Conservation (phyloP, 495 filamentous ascomycete genomes). For the Aspergillus campestris region DNA sequence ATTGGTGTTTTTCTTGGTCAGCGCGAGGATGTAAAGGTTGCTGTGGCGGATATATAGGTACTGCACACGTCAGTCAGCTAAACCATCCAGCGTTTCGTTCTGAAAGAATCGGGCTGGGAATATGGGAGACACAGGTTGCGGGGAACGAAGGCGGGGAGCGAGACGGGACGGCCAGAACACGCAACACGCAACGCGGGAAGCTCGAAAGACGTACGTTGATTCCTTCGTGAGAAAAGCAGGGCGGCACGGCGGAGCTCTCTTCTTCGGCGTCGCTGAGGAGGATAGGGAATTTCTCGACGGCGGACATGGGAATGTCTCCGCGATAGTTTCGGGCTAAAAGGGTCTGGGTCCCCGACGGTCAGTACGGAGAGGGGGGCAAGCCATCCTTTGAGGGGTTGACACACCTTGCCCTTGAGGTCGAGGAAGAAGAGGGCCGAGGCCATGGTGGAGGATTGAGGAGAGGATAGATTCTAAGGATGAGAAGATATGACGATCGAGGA, state of each 20-base stretch:
- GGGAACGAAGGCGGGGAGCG: constrained; percentile 15
- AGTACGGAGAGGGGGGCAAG: constrained; percentile 13
- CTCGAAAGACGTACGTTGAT: constrained; percentile 67
- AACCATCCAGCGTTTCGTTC: no score
- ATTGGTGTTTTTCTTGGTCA: constrained; percentile 98
- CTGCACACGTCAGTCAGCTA: constrained; percentile 31
- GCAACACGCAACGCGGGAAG: constrained; percentile 1
- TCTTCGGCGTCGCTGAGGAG: constrained; percentile 98
- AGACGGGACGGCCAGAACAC: constrained; percentile 6
- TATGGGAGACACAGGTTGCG: constrained; percentile 5
- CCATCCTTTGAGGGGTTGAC: constrained; percentile 10
- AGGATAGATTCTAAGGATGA: constrained; percentile 14
- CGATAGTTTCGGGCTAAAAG: constrained; percentile 97
- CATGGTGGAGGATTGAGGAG: constrained; percentile 48
- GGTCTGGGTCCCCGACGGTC: constrained; percentile 60
- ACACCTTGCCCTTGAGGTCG: constrained; percentile 98
- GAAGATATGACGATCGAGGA: constrained; percentile 1
- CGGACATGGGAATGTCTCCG: constrained; percentile 98
- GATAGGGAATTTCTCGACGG: constrained; percentile 96
- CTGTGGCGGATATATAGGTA: constrained; percentile 99
- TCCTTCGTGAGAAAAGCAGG: constrained; percentile 97
- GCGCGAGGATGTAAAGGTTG: constrained; percentile 96
- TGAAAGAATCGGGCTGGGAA: constrained; percentile 8
- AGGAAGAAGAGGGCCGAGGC: constrained; percentile 98
- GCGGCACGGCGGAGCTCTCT: constrained; percentile 94